phyloP scores from a whole-genome alignment of 208 protist species.

The Porcisia hertigi region DNA sequence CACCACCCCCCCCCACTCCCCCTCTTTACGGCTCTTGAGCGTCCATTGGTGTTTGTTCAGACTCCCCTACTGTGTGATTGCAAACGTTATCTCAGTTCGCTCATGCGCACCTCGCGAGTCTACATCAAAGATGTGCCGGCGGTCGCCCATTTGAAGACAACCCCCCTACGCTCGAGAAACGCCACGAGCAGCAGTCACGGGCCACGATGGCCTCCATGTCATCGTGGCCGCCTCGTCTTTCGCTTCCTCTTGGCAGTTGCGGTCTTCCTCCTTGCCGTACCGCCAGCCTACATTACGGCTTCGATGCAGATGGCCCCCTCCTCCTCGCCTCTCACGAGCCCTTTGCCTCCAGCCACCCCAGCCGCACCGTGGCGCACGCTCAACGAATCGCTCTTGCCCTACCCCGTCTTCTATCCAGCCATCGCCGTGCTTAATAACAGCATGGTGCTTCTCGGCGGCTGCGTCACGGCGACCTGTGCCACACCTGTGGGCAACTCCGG shows the following conservation, averaged over 20 bases:
- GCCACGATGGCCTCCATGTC: not conserved
- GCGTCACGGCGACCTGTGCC: conserved; percentile 18
- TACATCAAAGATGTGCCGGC: not conserved
- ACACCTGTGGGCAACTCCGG: conserved; percentile 6
- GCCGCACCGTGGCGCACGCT: conserved; percentile 22
- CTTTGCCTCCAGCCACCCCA: conserved; percentile 15
- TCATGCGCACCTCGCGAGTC: not conserved
- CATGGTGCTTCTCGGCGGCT: conserved; percentile 24
- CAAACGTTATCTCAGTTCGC: not conserved
- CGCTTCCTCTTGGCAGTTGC: not conserved
- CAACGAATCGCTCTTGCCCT: conserved; percentile 30
- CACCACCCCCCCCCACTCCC: no score
- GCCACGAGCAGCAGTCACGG: not conserved
- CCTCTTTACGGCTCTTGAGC: not conserved
- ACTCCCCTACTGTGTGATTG: not conserved
- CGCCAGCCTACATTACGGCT: not conserved
- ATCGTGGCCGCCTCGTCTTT: not conserved
- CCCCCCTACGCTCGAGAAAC: no score
- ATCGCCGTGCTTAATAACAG: conserved; percentile 29
- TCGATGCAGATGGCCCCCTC: not conserved
- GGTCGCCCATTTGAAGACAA: not conserved
- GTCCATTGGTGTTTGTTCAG: not conserved
- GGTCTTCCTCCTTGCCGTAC: not conserved
- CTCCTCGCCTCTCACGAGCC: not conserved
- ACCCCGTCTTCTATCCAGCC: conserved; percentile 34